Evolutionary conservation across 306 rosid genomes (phyloP), one percentile per base, ranked within the genome.

Genomic region (Lablab purpureus): DNA sequence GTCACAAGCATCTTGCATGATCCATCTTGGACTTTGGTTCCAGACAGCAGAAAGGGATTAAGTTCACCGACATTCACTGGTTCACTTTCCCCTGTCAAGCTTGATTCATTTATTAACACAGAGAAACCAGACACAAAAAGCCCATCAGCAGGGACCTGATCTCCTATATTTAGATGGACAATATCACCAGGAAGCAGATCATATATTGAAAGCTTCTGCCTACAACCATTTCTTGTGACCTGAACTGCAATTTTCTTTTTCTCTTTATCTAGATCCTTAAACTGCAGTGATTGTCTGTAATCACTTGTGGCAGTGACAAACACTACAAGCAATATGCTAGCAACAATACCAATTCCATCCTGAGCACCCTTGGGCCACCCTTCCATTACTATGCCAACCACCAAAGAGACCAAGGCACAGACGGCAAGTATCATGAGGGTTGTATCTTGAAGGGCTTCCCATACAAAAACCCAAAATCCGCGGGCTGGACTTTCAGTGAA

Each of bases 331-430:
- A 95, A 90, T 85, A 95, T 95, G 81, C 99, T 95, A 0, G 99
- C 99, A 87, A 93, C 99, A 80, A 95, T 95, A 83, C 99, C 99
- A 25, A 95, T 90, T 80, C 99, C 99, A 84, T 95, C 99, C 28
- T 95, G 97, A 40, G 99, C 97, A 82, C 99, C 99, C 88, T 85
- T 91, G 45, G 99, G 99, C 99, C 99, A 95, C 73, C 99, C 99
- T 87, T 95, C 97, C 91, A 87, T 82, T 28, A 82, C 80, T 77
- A 95, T 82, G 58, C 99, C 99, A 80, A 93, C 96, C 75, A 93
- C 74, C 80, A 93, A 90, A 70, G 99, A 95, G 79, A 89, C 90
- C 58, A 89, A 55, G 36, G 99, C 96, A 73, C 99, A 95, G 80
- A 84, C 71, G 36, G 86, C 98, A 52, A 95, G 99, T 85, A 95